A percentile compares a stretch with the other conserved stretches of the same genome.
These are phyloP conservation scores for Melaleuca alternifolia DNA, from an alignment of 345 rosid species.

Conservation along the genomic window DNA sequence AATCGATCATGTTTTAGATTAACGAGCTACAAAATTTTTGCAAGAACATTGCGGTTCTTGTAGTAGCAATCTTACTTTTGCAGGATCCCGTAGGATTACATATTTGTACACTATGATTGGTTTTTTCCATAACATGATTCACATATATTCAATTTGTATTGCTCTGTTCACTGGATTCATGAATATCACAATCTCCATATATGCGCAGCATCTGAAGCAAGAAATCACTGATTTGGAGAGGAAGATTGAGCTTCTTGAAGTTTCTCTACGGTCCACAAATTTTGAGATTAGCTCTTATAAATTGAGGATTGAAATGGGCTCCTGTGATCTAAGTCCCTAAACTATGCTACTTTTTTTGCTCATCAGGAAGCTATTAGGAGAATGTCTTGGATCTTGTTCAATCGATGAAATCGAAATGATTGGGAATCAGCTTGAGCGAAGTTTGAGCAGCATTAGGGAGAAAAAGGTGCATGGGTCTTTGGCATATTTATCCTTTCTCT, in stretches of 20 bases:
- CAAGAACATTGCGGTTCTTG: not conserved
- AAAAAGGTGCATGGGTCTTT: conserved; percentile 33
- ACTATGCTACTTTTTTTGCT: not conserved
- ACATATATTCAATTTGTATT: not conserved
- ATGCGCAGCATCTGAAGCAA: conserved; percentile 28
- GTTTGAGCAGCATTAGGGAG: conserved; percentile 37
- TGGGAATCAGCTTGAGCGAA: conserved; percentile 28
- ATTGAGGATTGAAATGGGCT: not conserved
- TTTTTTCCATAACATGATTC: not conserved
- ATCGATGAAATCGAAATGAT: conserved; percentile 31
- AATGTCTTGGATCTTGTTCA: conserved; percentile 27
- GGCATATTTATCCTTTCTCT: not conserved
- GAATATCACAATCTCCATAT: not conserved
- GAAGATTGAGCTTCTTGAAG: conserved; percentile 46
- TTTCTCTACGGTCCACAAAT: conserved; percentile 24
- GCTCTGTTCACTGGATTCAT: not conserved
- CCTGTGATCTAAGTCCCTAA: not conserved
- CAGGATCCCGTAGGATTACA: not conserved
- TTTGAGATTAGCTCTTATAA: not conserved
- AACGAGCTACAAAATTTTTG: not conserved
- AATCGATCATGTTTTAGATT: not conserved
- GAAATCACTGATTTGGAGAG: conserved; percentile 26
- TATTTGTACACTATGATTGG: not conserved
- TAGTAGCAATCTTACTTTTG: not conserved
- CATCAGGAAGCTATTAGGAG: conserved; percentile 48